phyloP scores from a whole-genome alignment of 2,329 filamentous ascomycete species.

The Arthrobotrys iridis region DNA sequence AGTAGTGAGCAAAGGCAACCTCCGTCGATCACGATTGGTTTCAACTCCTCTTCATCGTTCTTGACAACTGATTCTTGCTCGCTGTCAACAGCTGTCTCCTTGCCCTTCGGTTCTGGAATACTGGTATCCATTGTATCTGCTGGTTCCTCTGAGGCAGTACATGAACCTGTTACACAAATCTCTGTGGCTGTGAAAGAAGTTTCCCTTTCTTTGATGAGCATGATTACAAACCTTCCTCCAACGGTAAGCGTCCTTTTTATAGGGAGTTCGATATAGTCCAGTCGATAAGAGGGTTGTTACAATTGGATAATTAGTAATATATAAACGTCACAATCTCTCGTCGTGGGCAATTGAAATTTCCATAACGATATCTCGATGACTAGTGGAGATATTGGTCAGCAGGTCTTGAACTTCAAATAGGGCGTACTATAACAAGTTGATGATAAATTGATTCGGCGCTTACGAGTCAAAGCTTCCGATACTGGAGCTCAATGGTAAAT shows the following conservation, averaged over 20 bases:
- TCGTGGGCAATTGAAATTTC: slow-evolving; percentile 5
- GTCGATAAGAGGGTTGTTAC: background rate
- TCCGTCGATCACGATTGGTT: slow-evolving; percentile 41
- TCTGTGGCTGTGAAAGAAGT: slow-evolving; percentile 14
- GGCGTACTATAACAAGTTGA: background rate
- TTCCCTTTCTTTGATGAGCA: slow-evolving; percentile 29
- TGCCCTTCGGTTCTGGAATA: background rate
- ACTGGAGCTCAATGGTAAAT: no score
- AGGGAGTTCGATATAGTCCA: background rate
- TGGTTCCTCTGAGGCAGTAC: background rate
- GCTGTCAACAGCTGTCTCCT: background rate
- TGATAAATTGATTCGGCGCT: background rate
- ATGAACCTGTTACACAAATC: background rate
- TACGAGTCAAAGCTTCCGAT: no score
- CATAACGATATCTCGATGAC: slow-evolving; percentile 33
- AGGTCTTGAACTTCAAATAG: background rate
- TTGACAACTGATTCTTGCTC: background rate
- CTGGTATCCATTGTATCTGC: background rate
- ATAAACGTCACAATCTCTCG: background rate
- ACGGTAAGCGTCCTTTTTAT: slow-evolving; percentile 19
- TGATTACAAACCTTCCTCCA: slow-evolving; percentile 13
- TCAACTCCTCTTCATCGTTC: background rate
- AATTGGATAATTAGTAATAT: slow-evolving; percentile 17
- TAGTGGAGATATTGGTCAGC: background rate
- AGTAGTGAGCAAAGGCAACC: slow-evolving; percentile 40